Base-by-base conservation (phyloP, 805 yeast genomes). In the Starmerella vaccinii region DNA sequence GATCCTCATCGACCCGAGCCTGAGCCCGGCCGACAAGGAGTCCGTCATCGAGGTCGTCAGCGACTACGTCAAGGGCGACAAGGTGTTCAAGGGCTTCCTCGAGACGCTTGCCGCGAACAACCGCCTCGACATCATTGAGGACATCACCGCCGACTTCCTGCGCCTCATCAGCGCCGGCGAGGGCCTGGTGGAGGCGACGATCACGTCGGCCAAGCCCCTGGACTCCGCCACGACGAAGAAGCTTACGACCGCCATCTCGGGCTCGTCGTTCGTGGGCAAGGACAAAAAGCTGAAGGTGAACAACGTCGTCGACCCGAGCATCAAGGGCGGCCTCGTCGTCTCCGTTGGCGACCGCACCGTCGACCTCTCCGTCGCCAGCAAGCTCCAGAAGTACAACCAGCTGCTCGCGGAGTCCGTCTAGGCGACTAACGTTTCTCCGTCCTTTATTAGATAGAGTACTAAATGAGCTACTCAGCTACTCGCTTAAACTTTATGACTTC, bases 281-380 rank as follows among this genome's bases (percentile, higher is more conserved):
- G 90, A 86, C 63, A 84, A 89, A 77, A 78, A 90, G 62, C 79
- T 92, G 69, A 82, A 83, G 75, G 74, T 92, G 62, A 72, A 79
- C 61, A 90, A 88, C 76, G 75, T 75, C 58, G 84, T 90, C 57
- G 81, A 87, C 74, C 86, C 95, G 58, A 92, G 84, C 59, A 85
- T 92, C 67, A 76, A 85, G 68, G 98, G 98, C 66, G 98, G 98
- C 64, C 78, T 92, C 68, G 74, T 92, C 61, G 95, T 92, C 54
- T 95, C 89, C 72, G 86, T 92, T 63, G 96, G 90, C 65, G 98
- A 90, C 75, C 86, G 83, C 71, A 89, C 97, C 57, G 95, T 88
- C 63, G 98, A 92, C 73, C 77, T 90, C 69, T 82, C 95, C 53
- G 79, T 92, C 61, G 76, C 89, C 54, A 70, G 84, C 66, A 88